A percentile compares a stretch with the other conserved stretches of the same genome.
Conservation (phyloP, 108 stramenopile species). For the Nitzschia palea region DNA sequence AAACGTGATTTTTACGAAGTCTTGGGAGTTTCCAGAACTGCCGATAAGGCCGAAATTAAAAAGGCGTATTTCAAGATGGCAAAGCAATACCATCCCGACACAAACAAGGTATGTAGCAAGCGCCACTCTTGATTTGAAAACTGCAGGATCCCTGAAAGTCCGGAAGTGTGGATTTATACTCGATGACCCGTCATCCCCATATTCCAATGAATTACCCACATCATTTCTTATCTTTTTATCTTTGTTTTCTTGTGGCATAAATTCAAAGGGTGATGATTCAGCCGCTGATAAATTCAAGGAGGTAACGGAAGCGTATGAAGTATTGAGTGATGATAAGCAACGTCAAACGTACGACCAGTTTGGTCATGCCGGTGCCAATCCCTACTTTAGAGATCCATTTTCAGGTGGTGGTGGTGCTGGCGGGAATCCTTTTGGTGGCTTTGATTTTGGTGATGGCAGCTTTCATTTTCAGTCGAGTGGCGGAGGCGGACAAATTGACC, state of each 20-base stretch:
- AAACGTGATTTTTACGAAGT: conserved; percentile 97
- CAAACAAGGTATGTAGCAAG: conserved; percentile 84
- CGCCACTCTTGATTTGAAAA: too few species aligned
- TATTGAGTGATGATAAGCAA: conserved; percentile 88
- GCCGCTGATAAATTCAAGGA: conserved; percentile 89
- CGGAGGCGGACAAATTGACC: conserved; percentile 64
- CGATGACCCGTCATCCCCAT: too few species aligned
- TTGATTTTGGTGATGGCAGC: conserved; percentile 72
- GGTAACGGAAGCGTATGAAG: conserved; percentile 94
- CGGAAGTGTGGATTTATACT: too few species aligned
- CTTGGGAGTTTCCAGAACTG: conserved; percentile 73
- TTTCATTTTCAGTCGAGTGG: conserved; percentile 67
- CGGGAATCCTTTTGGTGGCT: conserved; percentile 49
- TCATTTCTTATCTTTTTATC: too few species aligned
- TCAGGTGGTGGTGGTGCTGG: conserved; percentile 59
- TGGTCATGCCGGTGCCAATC: conserved; percentile 92
- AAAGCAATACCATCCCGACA: conserved; percentile 96
- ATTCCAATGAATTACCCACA: too few species aligned
- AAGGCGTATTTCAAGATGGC: conserved; percentile 94
- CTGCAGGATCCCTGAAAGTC: too few species aligned
- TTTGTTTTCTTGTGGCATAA: neutral
- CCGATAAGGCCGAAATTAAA: conserved; percentile 87
- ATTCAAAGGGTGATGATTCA: conserved; percentile 50
- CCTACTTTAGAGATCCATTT: conserved; percentile 65
- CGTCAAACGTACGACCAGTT: conserved; percentile 87